These are phyloP conservation scores for Xylaria curta DNA, from an alignment of 495 filamentous ascomycete species.

Conservation along the genomic window DNA sequence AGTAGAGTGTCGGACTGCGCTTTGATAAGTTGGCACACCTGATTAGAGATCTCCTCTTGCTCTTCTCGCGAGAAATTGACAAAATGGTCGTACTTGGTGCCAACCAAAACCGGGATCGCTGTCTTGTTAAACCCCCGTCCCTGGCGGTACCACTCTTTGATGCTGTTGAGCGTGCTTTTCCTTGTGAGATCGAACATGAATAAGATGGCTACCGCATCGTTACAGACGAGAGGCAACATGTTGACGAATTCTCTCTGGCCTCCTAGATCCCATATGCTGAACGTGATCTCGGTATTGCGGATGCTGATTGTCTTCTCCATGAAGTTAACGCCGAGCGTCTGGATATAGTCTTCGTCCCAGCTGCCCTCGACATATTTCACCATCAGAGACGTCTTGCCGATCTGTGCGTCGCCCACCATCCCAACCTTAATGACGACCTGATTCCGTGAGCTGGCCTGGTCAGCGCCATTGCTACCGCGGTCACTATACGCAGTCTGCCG, in stretches of 20 bases:
- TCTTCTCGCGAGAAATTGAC: slow-evolving; percentile 97
- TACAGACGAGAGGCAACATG: slow-evolving; percentile 98
- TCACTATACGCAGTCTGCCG: slow-evolving; percentile 39
- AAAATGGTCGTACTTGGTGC: slow-evolving; percentile 99
- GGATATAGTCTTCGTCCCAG: slow-evolving; percentile 99
- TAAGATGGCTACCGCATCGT: slow-evolving; percentile 95
- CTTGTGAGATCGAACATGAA: slow-evolving; percentile 99
- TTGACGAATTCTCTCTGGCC: slow-evolving; percentile 99
- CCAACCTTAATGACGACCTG: slow-evolving; percentile 99
- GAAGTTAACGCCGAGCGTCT: slow-evolving; percentile 98
- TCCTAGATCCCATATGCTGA: slow-evolving; percentile 98
- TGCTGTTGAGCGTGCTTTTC: slow-evolving; percentile 97
- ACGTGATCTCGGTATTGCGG: slow-evolving; percentile 99
- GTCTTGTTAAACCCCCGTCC: slow-evolving; percentile 99
- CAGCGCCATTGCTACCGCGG: slow-evolving; percentile 47
- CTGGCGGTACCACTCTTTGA: slow-evolving; percentile 99
- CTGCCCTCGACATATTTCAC: slow-evolving; percentile 99
- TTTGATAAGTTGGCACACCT: slow-evolving; percentile 59
- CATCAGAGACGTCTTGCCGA: slow-evolving; percentile 98
- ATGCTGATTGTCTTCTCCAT: slow-evolving; percentile 99
- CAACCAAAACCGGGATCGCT: slow-evolving; percentile 93
- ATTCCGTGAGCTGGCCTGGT: slow-evolving; percentile 65
- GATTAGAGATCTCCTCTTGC: slow-evolving; percentile 96
- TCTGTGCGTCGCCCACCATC: slow-evolving; percentile 99
- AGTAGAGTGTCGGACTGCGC: slow-evolving; percentile 9